phyloP scores from a whole-genome alignment of 163 green algal species.

The Volvox carteri region DNA sequence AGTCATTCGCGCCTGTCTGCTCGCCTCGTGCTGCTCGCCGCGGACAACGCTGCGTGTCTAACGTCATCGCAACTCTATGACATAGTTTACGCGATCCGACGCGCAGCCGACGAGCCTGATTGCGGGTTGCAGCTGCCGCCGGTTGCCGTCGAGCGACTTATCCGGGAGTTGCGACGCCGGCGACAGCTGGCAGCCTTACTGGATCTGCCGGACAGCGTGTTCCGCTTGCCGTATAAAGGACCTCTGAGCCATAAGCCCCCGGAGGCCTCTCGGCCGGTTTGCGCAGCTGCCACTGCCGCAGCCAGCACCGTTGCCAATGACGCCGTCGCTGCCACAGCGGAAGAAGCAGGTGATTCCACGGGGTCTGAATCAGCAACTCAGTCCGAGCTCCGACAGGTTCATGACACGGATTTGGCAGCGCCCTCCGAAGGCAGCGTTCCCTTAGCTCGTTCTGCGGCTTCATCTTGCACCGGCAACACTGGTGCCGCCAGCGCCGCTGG shows the following conservation, averaged over 20 bases:
- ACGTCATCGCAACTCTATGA: constrained; percentile 29
- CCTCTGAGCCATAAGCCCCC: not conserved
- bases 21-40: constrained; percentile 24
- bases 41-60: constrained; percentile 51
- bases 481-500: not conserved
- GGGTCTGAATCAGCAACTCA: too few relatives aligned
- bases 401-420: too few relatives aligned
- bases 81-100: not conserved
- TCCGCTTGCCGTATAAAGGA: not conserved
- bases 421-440: too few relatives aligned
- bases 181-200: constrained; percentile 27
- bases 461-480: not conserved
- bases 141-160: constrained; percentile 29
- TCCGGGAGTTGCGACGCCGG: constrained; percentile 20
- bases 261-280: not conserved
- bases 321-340: not conserved
- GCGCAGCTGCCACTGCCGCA: not conserved
- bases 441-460: not conserved
- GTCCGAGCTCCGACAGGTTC: too few relatives aligned
- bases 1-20: not conserved
- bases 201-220: constrained; percentile 6
- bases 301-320: not conserved
- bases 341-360: not conserved
- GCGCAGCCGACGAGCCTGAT: not conserved
- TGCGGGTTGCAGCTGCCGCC: constrained; percentile 15